Evolutionary conservation across 306 rosid species (phyloP).

Genomic region (Lupinus albus): DNA sequence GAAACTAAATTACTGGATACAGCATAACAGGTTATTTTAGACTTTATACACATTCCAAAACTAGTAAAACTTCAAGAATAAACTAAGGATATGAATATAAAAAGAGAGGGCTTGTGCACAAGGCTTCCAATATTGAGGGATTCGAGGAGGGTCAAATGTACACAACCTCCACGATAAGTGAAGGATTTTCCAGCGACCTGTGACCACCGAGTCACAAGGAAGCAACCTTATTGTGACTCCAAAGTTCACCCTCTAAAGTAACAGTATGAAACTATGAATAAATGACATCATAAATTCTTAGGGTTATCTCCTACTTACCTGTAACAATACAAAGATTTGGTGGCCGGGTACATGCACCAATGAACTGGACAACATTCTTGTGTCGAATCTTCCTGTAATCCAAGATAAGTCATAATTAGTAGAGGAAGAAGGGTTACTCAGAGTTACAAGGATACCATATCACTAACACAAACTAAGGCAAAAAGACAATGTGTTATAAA

Average conservation of each 20-base stretch:
- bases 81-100: constrained; percentile 7
- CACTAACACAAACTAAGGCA: constrained; percentile 22
- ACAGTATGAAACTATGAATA: constrained; percentile 27
- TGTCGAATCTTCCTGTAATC: constrained; percentile 90
- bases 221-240: too few species aligned
- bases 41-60: constrained; percentile 37
- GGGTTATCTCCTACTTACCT: constrained; percentile 54
- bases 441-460: constrained; percentile 29
- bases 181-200: constrained; percentile 5
- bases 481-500: constrained; percentile 15
- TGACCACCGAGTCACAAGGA: too few species aligned
- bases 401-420: constrained; percentile 34
- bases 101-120: too few species aligned
- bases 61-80: background rate
- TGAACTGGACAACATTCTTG: constrained; percentile 98
- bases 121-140: too few species aligned
- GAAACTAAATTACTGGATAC: constrained; percentile 34
- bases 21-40: constrained; percentile 32
- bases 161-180: background rate
- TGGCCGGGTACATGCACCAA: constrained; percentile 90
- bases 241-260: background rate
- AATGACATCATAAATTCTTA: constrained; percentile 23
- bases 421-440: constrained; percentile 28
- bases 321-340: constrained; percentile 95
- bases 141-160: background rate